Conservation (phyloP, 106 monocot species). For the Phalaenopsis aphrodite region DNA sequence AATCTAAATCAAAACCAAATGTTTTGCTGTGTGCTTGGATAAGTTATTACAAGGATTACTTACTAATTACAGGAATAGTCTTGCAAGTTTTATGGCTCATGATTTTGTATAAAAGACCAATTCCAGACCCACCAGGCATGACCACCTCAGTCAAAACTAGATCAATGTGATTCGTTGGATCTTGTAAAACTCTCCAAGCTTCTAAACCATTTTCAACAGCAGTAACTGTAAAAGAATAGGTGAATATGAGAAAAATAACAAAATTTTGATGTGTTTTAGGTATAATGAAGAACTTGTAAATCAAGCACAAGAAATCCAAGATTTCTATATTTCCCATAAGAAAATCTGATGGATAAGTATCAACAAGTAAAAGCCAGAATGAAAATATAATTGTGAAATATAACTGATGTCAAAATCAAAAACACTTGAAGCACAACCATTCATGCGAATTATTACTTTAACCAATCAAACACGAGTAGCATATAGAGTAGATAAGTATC, state of each 20-base stretch:
- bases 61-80: constrained; percentile 96
- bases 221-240: constrained; percentile 40
- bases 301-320: neutral
- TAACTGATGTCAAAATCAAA: neutral
- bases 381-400: neutral
- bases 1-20: constrained; percentile 8
- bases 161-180: constrained; percentile 58
- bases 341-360: neutral
- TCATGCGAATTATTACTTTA: neutral
- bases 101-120: constrained; percentile 86
- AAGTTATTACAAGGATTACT: constrained; percentile 26
- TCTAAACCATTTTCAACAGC: constrained; percentile 72
- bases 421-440: neutral
- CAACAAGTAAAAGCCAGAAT: neutral
- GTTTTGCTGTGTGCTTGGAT: neutral
- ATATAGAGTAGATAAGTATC: neutral
- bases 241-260: neutral
- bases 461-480: neutral
- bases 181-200: constrained; percentile 79
- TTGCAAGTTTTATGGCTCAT: constrained; percentile 72
- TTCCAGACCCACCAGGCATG: constrained; percentile 74
- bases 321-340: neutral
- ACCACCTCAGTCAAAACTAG: constrained; percentile 87
- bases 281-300: neutral
- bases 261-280: neutral